phyloP scores from a whole-genome alignment of 352 stramenopile species.

The Peronospora tabacina region DNA sequence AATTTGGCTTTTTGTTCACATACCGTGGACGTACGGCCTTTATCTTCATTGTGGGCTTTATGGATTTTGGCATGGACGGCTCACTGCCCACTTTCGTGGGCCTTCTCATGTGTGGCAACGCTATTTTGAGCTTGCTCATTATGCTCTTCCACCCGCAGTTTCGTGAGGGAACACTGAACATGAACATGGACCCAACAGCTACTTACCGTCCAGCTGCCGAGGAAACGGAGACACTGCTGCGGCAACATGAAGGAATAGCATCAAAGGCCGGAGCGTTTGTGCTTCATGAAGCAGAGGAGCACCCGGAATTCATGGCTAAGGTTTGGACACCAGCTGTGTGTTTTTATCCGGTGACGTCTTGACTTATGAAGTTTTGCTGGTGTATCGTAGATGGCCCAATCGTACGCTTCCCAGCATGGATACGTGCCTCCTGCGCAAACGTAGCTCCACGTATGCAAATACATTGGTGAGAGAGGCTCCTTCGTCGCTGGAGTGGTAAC shows the following conservation, averaged over 20 bases:
- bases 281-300: constrained; percentile 57
- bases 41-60: constrained; percentile 82
- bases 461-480: background rate
- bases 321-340: constrained; percentile 15
- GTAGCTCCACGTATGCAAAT: constrained; percentile 7
- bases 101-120: constrained; percentile 72
- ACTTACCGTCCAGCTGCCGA: constrained; percentile 58
- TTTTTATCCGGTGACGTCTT: constrained; percentile 1
- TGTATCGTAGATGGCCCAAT: constrained; percentile 34
- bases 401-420: constrained; percentile 34
- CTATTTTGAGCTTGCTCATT: constrained; percentile 63
- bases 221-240: constrained; percentile 58
- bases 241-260: constrained; percentile 51
- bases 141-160: constrained; percentile 86
- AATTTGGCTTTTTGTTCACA: constrained; percentile 87
- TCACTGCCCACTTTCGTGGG: constrained; percentile 64
- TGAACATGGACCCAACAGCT: constrained; percentile 68
- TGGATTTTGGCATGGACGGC: constrained; percentile 83
- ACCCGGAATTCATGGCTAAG: constrained; percentile 66
- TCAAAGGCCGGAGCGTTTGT: constrained; percentile 60
- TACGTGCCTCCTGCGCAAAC: constrained; percentile 40
- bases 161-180: constrained; percentile 56
- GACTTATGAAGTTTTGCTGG: constrained; percentile 2
- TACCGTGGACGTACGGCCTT: constrained; percentile 77
- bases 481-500: background rate